Percentiles rank a stretch among this genome's conserved stretches.
Evolutionary conservation across 1,284 basidiomycete species (phyloP).

Genomic region (Ceratobasidium theobromae): DNA sequence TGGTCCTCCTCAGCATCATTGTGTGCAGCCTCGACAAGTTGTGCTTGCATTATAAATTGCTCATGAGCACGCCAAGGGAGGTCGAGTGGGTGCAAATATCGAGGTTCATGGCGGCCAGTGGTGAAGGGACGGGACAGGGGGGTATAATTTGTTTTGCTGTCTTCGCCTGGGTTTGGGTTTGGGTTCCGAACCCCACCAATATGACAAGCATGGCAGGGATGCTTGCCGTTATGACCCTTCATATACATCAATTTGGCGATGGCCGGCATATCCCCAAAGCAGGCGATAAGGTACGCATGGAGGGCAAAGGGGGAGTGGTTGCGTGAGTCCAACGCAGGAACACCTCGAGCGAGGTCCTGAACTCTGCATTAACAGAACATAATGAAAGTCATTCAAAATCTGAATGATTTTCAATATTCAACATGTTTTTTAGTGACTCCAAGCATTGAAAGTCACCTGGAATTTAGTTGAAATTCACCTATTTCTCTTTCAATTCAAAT

Average conservation of each 20-base stretch:
- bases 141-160: slow-evolving; percentile 12
- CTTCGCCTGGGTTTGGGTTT: background rate
- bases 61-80: slow-evolving; percentile 18
- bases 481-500: too few relatives aligned
- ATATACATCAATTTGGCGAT: slow-evolving; percentile 30
- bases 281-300: slow-evolving; percentile 5
- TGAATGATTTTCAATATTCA: too few relatives aligned
- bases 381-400: too few relatives aligned
- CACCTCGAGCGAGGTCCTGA: slow-evolving; percentile 7
- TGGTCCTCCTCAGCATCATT: background rate
- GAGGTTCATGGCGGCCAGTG: background rate
- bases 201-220: slow-evolving; percentile 24
- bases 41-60: background rate
- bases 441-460: too few relatives aligned
- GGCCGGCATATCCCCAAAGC: slow-evolving; percentile 35
- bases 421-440: too few relatives aligned
- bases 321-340: slow-evolving; percentile 17
- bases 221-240: slow-evolving; percentile 33
- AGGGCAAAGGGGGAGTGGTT: slow-evolving; percentile 1
- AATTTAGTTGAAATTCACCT: too few relatives aligned
- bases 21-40: background rate
- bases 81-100: background rate
- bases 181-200: slow-evolving; percentile 10
- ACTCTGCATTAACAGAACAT: too few relatives aligned
- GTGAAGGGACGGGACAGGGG: slow-evolving; percentile 8